Base-by-base conservation (phyloP, 2,329 filamentous ascomycete genomes). In the Penicillium capsulatum region DNA sequence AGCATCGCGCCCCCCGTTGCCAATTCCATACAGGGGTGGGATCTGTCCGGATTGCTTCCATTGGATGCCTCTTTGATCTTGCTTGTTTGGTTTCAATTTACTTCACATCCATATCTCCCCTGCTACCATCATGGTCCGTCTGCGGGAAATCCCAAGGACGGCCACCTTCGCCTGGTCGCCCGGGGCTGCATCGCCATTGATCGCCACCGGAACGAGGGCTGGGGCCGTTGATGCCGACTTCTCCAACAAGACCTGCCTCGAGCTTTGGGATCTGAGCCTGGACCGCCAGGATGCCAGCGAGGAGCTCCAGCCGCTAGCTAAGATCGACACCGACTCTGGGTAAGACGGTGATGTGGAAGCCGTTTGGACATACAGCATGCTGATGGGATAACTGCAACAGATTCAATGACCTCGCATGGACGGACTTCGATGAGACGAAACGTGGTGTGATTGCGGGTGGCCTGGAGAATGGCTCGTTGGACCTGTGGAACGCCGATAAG, bases 111-210 rank as follows among this genome's bases (percentile, higher is more conserved):
- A 42, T 36, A 44, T 42, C 47, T 32, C 38, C 47, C 49, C 41
- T 58, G 24, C 31, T 22, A 17, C 30, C 65, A 70, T 57, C 67
- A 98, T 98, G 92, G 91, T 96, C 70, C 86, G 89, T 72, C 77
- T 97, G 69, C 82, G 91, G 76, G 90, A 97, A 75, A 94, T 98
- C 63, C 86, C 89, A 66, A 82, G 92, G 70, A 98, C 92, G 60
- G 92, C 91, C 67, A 86, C 91, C 59, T 98, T 98, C 68, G 88
- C 92, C 61, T 98, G 92, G 91, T 95, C 88, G 54, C 85, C 90
- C 17, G 86, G 83, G 55, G 72, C 86, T 35, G 77, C 79, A 27
- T 80, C 83, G 54, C 89, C 91, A 56, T 75, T 94, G 54, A 75
- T 98, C 50, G 91, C 88, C 45, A 98, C 92, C 17, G 92, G 92